Evolutionary conservation across 177 flowering plant species (phyloP), one percentile per base, ranked within the genome.

Genomic region (Telopea speciosissima): DNA sequence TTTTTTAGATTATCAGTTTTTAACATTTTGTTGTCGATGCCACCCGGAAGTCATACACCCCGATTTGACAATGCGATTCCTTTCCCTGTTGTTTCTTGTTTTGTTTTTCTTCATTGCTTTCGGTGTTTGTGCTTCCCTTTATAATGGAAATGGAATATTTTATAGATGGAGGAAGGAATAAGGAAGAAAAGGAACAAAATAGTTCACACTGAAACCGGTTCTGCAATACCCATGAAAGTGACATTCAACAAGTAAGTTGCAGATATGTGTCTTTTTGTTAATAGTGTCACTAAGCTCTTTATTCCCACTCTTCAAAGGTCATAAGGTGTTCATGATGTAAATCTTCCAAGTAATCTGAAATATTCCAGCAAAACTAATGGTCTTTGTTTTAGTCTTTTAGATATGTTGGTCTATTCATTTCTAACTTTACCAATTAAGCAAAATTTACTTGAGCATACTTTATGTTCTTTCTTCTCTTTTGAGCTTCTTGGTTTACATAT

Each of bases 141-240:
- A 3, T 44, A 44, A 44, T 44, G 49, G 49, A 2, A 3, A 63
- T 68, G 49, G 40, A 45, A 58, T 54, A 22, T 19, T 8, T 31
- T 19, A 79, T 54, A 94, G 99, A 76, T 95, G 91, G 97, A 91
- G 71, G 96, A 89, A 67, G 88, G 99, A 68, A 74, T 95, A 81
- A 91, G 87, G 85, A 88, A 73, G 80, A 95, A 95, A 67, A 85
- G 93, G 81, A 79, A 81, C 84, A 91, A 87, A 76, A 88, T 92
- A 73, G 63, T 95, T 83, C 97, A 91, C 8, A 73, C 93, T 16
- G 91, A 95, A 80, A 86, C 91, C 26, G 99, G 99, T 52, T 90
- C 96, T 9, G 83, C 81, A 1, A 67, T 45, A 25, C 96, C 96
- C 24, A 84, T 90, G 88, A 83, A 83, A 77, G 97, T 95, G 24